Conservation (phyloP, 164 flowering plant genomes). For the Sedum album region DNA sequence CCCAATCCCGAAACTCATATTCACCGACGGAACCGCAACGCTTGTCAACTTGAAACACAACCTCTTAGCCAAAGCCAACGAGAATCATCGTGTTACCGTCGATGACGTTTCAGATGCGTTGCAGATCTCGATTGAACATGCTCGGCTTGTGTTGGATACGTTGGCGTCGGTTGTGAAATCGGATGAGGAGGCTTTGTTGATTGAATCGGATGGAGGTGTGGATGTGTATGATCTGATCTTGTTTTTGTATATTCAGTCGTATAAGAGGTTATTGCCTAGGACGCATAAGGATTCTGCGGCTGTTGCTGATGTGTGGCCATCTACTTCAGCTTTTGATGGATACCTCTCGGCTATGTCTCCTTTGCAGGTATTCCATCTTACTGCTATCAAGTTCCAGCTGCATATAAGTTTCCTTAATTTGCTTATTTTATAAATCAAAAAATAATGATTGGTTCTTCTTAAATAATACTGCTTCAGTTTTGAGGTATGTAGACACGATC, state of each 20-base stretch:
- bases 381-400: neutral
- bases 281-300: slow-evolving; percentile 86
- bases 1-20: slow-evolving; percentile 79
- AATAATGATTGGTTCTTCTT: neutral
- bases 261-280: slow-evolving; percentile 73
- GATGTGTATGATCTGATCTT: slow-evolving; percentile 68
- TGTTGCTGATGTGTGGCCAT: slow-evolving; percentile 95
- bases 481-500: neutral
- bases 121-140: slow-evolving; percentile 67
- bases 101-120: slow-evolving; percentile 40
- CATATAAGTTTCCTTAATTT: neutral
- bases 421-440: neutral
- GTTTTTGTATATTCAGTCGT: slow-evolving; percentile 78
- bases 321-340: slow-evolving; percentile 92
- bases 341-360: slow-evolving; percentile 87
- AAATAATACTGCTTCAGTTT: neutral
- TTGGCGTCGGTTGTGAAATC: slow-evolving; percentile 56
- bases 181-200: slow-evolving; percentile 49
- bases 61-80: slow-evolving; percentile 20
- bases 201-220: slow-evolving; percentile 46
- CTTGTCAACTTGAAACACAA: slow-evolving; percentile 48
- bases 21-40: slow-evolving; percentile 63
- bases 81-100: slow-evolving; percentile 30
- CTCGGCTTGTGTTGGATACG: slow-evolving; percentile 75
- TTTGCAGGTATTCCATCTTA: slow-evolving; percentile 45